A percentile compares a stretch with the other conserved stretches of the same genome.
Evolutionary conservation across 2,329 filamentous ascomycete genomes (phyloP).

Genomic region (Fusarium azukiicola): DNA sequence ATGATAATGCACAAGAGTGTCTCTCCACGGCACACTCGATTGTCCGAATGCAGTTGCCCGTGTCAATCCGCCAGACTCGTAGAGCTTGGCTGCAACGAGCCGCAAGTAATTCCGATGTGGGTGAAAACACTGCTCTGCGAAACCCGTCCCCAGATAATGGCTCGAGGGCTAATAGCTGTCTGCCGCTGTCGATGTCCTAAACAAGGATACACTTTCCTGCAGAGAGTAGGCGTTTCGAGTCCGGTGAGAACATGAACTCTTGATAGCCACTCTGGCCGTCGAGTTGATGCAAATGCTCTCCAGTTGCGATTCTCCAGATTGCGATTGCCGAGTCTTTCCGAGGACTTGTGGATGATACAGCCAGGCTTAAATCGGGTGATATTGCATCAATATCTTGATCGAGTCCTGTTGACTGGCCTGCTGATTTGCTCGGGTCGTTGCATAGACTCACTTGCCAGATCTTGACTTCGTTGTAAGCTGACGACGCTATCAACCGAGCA

Average conservation of each 20-base stretch:
- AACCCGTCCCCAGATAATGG: background rate
- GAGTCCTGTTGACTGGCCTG: background rate
- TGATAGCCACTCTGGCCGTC: background rate
- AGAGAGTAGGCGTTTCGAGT: background rate
- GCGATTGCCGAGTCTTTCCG: background rate
- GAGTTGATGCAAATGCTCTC: background rate
- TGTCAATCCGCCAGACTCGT: background rate
- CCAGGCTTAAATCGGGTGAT: background rate
- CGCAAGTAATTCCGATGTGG: background rate
- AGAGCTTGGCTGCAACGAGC: background rate
- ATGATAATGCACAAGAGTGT: too few relatives aligned
- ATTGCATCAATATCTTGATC: background rate
- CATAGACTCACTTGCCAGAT: background rate
- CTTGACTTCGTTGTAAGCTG: background rate
- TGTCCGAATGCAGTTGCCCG: background rate
- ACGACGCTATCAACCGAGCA: background rate
- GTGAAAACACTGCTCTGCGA: background rate
- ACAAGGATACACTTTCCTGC: background rate
- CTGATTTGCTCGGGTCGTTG: background rate
- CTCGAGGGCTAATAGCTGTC: background rate
- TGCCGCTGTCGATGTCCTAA: background rate
- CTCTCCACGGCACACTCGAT: too few relatives aligned
- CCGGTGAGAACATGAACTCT: background rate
- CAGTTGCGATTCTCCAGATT: background rate
- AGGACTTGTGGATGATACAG: background rate